Conservation (phyloP, 2,329 filamentous ascomycete species). For the Pochonia chlamydosporia region DNA sequence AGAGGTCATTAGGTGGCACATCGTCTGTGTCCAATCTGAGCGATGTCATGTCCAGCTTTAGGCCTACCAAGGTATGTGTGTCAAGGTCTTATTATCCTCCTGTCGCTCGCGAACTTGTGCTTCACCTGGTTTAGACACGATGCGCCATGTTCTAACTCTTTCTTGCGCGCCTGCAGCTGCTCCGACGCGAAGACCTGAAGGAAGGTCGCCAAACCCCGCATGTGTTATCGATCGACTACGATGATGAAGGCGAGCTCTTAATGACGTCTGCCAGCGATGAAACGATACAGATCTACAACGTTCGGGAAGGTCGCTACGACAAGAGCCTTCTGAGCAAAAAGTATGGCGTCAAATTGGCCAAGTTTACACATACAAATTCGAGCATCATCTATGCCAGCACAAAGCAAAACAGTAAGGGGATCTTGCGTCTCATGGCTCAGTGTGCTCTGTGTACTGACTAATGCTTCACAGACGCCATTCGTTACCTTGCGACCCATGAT, state of each 20-base stretch:
- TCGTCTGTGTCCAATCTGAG: slow-evolving; percentile 59
- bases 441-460: slow-evolving; percentile 4
- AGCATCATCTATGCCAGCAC: slow-evolving; percentile 95
- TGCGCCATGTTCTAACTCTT: neutral
- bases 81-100: neutral
- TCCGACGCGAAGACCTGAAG: slow-evolving; percentile 51
- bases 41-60: slow-evolving; percentile 71
- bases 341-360: slow-evolving; percentile 89
- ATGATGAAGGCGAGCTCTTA: slow-evolving; percentile 87
- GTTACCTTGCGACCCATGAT: slow-evolving; percentile 86
- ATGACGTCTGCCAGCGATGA: slow-evolving; percentile 92
- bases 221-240: slow-evolving; percentile 90
- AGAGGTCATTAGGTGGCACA: slow-evolving; percentile 37
- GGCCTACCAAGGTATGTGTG: slow-evolving; percentile 66
- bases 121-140: too few species aligned
- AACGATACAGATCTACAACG: slow-evolving; percentile 91
- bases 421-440: neutral
- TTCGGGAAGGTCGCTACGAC: slow-evolving; percentile 81
- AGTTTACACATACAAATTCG: slow-evolving; percentile 86
- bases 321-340: slow-evolving; percentile 93
- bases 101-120: neutral
- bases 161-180: slow-evolving; percentile 33
- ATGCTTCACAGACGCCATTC: slow-evolving; percentile 61
- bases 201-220: slow-evolving; percentile 49
- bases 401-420: slow-evolving; percentile 70